phyloP scores from a whole-genome alignment of 2,329 filamentous ascomycete species.

The Colletotrichum costaricense region DNA sequence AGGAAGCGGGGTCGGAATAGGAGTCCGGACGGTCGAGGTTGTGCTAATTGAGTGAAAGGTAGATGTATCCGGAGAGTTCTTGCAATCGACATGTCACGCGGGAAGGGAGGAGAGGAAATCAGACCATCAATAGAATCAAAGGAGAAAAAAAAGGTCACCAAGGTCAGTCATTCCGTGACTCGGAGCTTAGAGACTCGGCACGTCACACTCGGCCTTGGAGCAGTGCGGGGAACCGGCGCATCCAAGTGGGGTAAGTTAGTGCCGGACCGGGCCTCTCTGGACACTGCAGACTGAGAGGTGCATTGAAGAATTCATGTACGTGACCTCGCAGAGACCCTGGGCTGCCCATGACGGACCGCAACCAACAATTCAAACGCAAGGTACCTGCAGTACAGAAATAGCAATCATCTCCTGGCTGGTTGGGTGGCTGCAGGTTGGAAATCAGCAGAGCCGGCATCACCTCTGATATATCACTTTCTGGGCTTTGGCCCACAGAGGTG shows the following conservation, averaged over 20 bases:
- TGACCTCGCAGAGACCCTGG: background rate
- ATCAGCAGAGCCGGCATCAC: background rate
- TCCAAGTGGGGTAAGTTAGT: background rate
- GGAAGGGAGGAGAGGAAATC: background rate
- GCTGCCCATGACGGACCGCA: background rate
- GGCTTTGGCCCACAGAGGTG: background rate
- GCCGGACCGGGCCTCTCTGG: background rate
- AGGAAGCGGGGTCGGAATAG: slow-evolving; percentile 13
- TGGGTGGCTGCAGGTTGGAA: background rate
- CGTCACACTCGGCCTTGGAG: background rate
- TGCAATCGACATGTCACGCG: slow-evolving; percentile 11
- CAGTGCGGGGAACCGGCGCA: slow-evolving; percentile 5
- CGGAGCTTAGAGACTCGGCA: background rate
- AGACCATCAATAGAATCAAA: background rate
- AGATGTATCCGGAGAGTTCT: background rate
- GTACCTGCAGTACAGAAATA: background rate
- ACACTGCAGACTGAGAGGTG: background rate
- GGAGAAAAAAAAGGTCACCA: background rate
- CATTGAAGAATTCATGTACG: background rate
- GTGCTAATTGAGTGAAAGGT: background rate
- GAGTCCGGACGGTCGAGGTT: background rate
- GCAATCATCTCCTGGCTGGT: background rate
- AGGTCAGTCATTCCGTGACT: background rate
- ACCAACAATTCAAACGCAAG: background rate
- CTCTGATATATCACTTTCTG: background rate